Percentiles rank a stretch among this genome's conserved stretches.
Evolutionary conservation across 208 protist genomes (phyloP).

Genomic region (Acanthamoeba sp.): DNA sequence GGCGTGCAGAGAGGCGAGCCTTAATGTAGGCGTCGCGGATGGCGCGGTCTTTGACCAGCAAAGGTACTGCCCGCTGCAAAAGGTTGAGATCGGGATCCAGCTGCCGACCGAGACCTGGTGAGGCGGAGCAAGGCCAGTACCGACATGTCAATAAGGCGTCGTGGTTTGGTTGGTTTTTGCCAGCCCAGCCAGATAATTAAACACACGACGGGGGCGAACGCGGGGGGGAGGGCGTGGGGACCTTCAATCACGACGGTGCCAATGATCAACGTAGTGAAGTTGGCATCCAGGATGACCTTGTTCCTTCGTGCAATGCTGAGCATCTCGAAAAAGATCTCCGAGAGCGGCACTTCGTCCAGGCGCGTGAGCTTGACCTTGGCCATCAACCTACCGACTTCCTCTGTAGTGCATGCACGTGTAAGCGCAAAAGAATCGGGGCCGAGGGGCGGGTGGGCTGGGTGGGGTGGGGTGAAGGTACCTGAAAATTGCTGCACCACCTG

Average conservation of each 20-base stretch:
- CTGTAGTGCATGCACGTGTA: background rate
- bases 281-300: slow-evolving; percentile 44
- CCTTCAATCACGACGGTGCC: slow-evolving; percentile 81
- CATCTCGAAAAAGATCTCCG: slow-evolving; percentile 18
- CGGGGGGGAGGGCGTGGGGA: background rate
- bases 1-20: background rate
- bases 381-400: background rate
- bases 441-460: too few species aligned
- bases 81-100: slow-evolving; percentile 80
- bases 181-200: too few species aligned
- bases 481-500: background rate
- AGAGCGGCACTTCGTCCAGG: background rate
- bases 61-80: slow-evolving; percentile 74
- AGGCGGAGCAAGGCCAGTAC: background rate
- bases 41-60: slow-evolving; percentile 35
- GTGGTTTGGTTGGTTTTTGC: too few species aligned
- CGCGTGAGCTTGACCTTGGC: slow-evolving; percentile 2
- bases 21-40: slow-evolving; percentile 41
- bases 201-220: too few species aligned
- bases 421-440: too few species aligned
- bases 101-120: slow-evolving; percentile 77
- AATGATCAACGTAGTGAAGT: slow-evolving; percentile 67
- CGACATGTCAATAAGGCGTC: too few species aligned
- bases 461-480: background rate
- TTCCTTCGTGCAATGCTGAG: background rate